Percentiles rank a stretch among this genome's conserved stretches.
These are phyloP conservation scores for Fusarium sp. DNA, from an alignment of 2,329 filamentous ascomycete genomes.

Conservation along the genomic window DNA sequence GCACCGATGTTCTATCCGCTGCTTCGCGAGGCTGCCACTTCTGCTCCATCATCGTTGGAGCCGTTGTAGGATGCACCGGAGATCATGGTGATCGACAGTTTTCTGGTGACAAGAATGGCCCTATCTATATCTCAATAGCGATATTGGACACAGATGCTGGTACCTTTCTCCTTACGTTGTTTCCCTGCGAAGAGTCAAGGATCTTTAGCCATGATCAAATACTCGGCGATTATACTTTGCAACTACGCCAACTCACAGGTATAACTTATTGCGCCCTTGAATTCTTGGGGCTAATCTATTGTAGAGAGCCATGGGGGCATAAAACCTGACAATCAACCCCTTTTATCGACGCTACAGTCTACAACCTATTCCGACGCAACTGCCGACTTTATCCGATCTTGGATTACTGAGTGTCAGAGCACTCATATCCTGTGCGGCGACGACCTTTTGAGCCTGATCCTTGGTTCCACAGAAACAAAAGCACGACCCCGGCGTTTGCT, in stretches of 20 bases:
- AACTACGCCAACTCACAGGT: background rate
- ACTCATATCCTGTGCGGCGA: background rate
- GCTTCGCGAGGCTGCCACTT: background rate
- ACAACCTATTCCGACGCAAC: background rate
- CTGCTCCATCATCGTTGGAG: background rate
- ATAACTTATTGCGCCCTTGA: background rate
- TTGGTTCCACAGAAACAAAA: background rate
- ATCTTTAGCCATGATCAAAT: background rate
- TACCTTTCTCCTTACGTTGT: background rate
- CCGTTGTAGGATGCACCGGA: background rate
- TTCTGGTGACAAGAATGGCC: background rate
- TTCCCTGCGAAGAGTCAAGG: background rate
- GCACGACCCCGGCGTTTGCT: background rate
- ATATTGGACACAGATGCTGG: background rate
- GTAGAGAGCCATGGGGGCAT: background rate
- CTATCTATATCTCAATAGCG: background rate
- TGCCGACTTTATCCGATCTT: background rate
- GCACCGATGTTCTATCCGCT: background rate
- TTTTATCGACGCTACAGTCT: background rate
- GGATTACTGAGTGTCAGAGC: background rate
- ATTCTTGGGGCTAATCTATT: background rate
- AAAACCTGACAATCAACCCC: background rate
- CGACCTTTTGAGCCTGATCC: background rate
- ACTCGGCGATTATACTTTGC: background rate
- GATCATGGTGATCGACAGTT: background rate